Evolutionary conservation across 1,284 basidiomycete genomes (phyloP).

Genomic region (Phenoliferia sp.): DNA sequence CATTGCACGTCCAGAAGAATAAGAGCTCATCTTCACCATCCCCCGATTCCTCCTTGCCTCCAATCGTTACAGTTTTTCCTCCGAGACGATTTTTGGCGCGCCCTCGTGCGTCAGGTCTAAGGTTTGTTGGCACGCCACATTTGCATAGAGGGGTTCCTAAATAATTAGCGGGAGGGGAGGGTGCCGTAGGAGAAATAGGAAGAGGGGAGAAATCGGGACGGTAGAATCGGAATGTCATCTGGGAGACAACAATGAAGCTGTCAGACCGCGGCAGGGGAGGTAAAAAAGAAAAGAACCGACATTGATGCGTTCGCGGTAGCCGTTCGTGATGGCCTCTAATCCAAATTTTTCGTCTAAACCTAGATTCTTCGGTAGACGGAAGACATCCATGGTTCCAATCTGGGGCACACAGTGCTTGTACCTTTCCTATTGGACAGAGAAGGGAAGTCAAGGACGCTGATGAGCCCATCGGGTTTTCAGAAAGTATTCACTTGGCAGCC

Average conservation of each 20-base stretch:
- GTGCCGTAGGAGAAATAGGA: background rate
- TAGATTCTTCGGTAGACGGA: constrained; percentile 16
- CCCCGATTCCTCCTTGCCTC: constrained; percentile 2
- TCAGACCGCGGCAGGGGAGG: background rate
- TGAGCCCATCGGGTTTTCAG: background rate
- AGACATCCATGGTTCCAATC: constrained; percentile 29
- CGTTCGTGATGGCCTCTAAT: background rate
- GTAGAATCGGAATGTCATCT: constrained; percentile 54
- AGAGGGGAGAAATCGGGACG: constrained; percentile 73
- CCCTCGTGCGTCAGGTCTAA: constrained; percentile 59
- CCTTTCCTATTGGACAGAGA: constrained; percentile 49
- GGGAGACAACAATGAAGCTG: background rate
- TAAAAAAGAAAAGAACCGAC: constrained; percentile 13
- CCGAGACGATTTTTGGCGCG: constrained; percentile 5
- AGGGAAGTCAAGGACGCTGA: background rate
- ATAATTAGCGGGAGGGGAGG: constrained; percentile 27
- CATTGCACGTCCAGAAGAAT: constrained; percentile 86
- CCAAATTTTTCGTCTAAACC: background rate
- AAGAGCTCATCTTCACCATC: constrained; percentile 43
- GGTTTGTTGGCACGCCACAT: constrained; percentile 69
- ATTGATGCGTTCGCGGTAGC: constrained; percentile 34
- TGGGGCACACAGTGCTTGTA: constrained; percentile 58
- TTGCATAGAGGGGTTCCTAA: constrained; percentile 56
- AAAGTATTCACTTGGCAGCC: constrained; percentile 56
- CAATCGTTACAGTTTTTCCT: constrained; percentile 17